Conservation (phyloP, 2,329 filamentous ascomycete species). For the Aspergillus carbonarius region DNA sequence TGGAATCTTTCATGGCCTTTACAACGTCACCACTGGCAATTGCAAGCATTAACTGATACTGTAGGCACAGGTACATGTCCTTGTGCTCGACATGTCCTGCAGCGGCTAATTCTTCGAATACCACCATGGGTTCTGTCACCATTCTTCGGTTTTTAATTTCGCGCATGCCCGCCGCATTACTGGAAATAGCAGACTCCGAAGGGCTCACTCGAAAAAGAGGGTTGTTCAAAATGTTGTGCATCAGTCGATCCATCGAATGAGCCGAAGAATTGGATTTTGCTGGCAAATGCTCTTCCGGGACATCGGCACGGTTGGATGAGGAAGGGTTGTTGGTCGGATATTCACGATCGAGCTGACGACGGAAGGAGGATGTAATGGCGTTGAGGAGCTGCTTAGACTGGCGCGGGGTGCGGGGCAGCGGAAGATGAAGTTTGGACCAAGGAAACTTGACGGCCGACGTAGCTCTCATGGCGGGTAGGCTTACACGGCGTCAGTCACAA, state of each 20-base stretch:
- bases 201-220: conserved; percentile 44
- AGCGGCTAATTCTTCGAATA: conserved; percentile 41
- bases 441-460: conserved; percentile 48
- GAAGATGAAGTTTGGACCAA: conserved; percentile 55
- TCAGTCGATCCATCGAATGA: conserved; percentile 39
- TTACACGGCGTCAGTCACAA: neutral
- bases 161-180: conserved; percentile 13
- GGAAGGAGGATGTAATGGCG: conserved; percentile 63
- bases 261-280: conserved; percentile 28
- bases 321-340: conserved; percentile 45
- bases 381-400: conserved; percentile 61
- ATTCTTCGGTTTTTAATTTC: conserved; percentile 20
- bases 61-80: conserved; percentile 31
- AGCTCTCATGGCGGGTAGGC: conserved; percentile 50
- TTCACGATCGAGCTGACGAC: conserved; percentile 60
- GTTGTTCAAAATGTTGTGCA: conserved; percentile 41
- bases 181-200: conserved; percentile 18
- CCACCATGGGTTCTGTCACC: conserved; percentile 33
- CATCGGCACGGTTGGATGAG: conserved; percentile 15
- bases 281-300: neutral
- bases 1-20: conserved; percentile 35
- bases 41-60: conserved; percentile 33
- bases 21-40: conserved; percentile 19
- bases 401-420: conserved; percentile 53
- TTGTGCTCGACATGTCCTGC: conserved; percentile 33